These are phyloP conservation scores for Lojkania enalia DNA, from an alignment of 2,329 filamentous ascomycete genomes.

Conservation along the genomic window DNA sequence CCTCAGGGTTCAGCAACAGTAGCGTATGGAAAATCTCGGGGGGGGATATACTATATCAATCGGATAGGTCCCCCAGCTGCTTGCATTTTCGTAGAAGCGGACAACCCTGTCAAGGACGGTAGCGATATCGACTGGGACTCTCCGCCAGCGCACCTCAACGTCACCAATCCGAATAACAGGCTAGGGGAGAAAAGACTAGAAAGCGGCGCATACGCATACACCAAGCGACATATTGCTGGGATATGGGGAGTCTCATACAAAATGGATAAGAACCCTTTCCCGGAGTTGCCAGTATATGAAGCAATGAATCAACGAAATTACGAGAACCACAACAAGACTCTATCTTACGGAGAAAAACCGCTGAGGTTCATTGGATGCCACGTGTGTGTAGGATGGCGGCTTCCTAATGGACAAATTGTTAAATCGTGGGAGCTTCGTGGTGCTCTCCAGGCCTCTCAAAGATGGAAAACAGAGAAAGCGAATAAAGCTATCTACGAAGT, in stretches of 20 bases:
- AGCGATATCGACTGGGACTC: not conserved
- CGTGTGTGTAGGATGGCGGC: not conserved
- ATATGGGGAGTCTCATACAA: conserved; percentile 2
- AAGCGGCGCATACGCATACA: not conserved
- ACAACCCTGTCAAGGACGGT: not conserved
- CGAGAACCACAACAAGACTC: not conserved
- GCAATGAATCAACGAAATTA: not conserved
- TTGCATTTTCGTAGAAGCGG: not conserved
- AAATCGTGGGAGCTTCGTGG: not conserved
- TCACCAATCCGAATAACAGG: not conserved
- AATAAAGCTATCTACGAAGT: not conserved
- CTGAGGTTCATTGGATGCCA: conserved; percentile 1
- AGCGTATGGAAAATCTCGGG: not conserved
- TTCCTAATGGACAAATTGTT: conserved; percentile 8
- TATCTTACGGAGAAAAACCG: not conserved
- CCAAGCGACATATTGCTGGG: conserved; percentile 3
- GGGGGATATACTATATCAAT: conserved; percentile 1
- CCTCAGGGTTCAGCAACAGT: not conserved
- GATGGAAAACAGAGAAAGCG: not conserved
- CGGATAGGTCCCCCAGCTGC: not conserved
- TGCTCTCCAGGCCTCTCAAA: not conserved
- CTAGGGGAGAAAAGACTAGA: not conserved
- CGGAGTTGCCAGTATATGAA: not conserved
- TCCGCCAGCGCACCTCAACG: not conserved
- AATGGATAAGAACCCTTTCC: not conserved